Evolutionary conservation across 768 basidiomycete genomes (phyloP).

Genomic region (Leccinum boreale): DNA sequence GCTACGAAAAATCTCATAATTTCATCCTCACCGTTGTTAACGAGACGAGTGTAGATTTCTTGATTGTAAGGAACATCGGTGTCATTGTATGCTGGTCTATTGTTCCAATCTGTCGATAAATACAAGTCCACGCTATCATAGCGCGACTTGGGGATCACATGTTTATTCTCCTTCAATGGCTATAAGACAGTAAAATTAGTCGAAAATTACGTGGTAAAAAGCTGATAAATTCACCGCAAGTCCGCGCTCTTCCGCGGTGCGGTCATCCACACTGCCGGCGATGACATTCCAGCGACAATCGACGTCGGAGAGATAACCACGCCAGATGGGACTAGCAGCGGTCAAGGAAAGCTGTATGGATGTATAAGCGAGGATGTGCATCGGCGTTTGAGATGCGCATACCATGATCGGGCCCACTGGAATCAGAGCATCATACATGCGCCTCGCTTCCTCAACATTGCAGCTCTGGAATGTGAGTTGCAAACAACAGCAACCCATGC

Average conservation of each 20-base stretch:
- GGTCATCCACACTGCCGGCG: conserved; percentile 96
- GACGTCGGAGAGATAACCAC: conserved; percentile 93
- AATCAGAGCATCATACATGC: conserved; percentile 94
- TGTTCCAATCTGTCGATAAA: conserved; percentile 81
- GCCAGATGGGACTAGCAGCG: conserved; percentile 92
- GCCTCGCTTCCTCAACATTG: conserved; percentile 86
- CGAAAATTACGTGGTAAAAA: conserved; percentile 4
- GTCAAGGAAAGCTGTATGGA: conserved; percentile 80
- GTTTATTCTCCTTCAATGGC: conserved; percentile 75
- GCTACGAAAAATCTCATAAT: not conserved
- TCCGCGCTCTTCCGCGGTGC: conserved; percentile 93
- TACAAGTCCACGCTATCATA: conserved; percentile 97
- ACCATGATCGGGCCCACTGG: conserved; percentile 96
- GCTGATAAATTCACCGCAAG: conserved; percentile 50
- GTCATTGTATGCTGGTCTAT: conserved; percentile 94
- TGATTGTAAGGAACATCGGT: conserved; percentile 76
- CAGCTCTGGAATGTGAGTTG: conserved; percentile 98
- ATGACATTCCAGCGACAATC: conserved; percentile 99
- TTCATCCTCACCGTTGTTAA: conserved; percentile 59
- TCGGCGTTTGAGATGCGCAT: conserved; percentile 16
- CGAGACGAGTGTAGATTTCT: conserved; percentile 66
- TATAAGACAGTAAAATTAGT: conserved; percentile 29
- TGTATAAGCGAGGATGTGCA: conserved; percentile 1
- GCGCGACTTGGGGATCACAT: conserved; percentile 90
- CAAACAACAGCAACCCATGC: conserved; percentile 98